Evolutionary conservation across 73 alveolate genomes (phyloP).

Genomic region (Symbiodinium natans): DNA sequence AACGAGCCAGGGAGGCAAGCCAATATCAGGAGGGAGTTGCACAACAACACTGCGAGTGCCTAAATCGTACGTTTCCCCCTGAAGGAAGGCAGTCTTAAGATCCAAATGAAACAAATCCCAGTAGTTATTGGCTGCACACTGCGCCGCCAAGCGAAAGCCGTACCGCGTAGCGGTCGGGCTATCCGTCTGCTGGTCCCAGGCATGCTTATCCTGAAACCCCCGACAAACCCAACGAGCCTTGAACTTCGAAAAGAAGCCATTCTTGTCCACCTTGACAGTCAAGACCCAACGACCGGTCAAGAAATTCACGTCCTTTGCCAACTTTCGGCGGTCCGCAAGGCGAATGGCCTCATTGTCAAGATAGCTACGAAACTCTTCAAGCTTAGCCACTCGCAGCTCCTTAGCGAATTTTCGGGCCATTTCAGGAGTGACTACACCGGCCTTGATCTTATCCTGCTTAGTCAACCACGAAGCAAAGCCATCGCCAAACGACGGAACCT

Average conservation of each 20-base stretch:
- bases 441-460: neutral
- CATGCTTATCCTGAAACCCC: slow-evolving; percentile 24
- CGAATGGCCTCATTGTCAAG: slow-evolving; percentile 6
- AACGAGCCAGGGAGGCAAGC: slow-evolving; percentile 21
- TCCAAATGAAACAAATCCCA: slow-evolving; percentile 35
- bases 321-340: neutral
- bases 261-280: slow-evolving; percentile 45
- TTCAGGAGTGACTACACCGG: neutral
- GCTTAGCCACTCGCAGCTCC: slow-evolving; percentile 14
- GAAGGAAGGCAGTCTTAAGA: slow-evolving; percentile 49
- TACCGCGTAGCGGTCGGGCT: slow-evolving; percentile 18
- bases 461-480: neutral
- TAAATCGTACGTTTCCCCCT: slow-evolving; percentile 1
- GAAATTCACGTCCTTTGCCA: neutral
- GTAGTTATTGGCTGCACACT: neutral
- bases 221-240: slow-evolving; percentile 75
- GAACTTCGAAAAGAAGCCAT: slow-evolving; percentile 3
- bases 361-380: neutral
- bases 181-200: slow-evolving; percentile 17
- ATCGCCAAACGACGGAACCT: neutral
- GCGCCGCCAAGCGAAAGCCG: slow-evolving; percentile 18
- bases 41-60: neutral
- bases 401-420: neutral
- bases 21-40: slow-evolving; percentile 12
- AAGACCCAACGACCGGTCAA: slow-evolving; percentile 47